Conservation (phyloP, 1,284 basidiomycete species). For the Austroboletus niveus region DNA sequence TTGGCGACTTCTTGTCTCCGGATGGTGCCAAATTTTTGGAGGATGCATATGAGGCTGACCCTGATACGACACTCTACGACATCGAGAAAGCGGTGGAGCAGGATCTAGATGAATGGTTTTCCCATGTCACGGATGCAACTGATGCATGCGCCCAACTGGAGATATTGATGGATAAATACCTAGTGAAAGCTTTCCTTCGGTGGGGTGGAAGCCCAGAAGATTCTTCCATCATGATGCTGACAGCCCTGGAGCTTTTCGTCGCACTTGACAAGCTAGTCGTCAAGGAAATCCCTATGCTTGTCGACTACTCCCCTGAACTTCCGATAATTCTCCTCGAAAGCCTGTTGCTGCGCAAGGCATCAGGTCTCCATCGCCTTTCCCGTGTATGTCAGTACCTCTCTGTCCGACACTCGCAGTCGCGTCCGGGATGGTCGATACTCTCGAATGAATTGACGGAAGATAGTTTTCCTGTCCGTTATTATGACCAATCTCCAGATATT, state of each 20-base stretch:
- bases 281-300: not conserved
- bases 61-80: constrained; percentile 29
- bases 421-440: not conserved
- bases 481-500: not conserved
- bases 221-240: not conserved
- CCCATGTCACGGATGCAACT: not conserved
- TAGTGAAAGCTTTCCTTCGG: not conserved
- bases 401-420: not conserved
- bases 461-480: constrained; percentile 9
- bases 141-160: not conserved
- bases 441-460: constrained; percentile 23
- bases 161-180: constrained; percentile 3
- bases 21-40: constrained; percentile 4
- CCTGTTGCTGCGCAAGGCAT: not conserved
- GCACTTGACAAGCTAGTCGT: not conserved
- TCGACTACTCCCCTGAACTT: not conserved
- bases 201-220: not conserved
- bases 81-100: not conserved
- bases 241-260: not conserved
- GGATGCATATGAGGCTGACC: constrained; percentile 4
- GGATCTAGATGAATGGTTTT: not conserved
- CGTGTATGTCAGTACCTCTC: not conserved
- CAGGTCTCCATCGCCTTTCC: not conserved
- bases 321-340: not conserved
- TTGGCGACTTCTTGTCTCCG: not conserved